A percentile compares a stretch with the other conserved stretches of the same genome.
phyloP scores from a whole-genome alignment of 2,329 filamentous ascomycete species.

The Tolypocladium tundrense region DNA sequence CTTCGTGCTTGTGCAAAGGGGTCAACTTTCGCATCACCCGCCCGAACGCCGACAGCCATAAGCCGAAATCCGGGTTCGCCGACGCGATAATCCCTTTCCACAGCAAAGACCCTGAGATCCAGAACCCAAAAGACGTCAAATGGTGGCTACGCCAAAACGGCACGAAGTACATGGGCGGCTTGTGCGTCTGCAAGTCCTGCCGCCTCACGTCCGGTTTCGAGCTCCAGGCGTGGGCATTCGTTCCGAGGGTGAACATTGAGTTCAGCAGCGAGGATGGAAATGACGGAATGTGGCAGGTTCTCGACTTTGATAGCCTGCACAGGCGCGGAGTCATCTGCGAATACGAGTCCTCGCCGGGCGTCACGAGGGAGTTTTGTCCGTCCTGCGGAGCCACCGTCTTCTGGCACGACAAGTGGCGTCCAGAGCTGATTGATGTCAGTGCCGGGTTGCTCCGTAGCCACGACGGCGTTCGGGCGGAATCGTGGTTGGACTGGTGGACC shows the following conservation, averaged over 20 bases:
- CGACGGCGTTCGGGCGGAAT: slow-evolving; percentile 44
- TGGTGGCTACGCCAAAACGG: slow-evolving; percentile 46
- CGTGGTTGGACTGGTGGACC: slow-evolving; percentile 53
- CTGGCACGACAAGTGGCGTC: slow-evolving; percentile 44
- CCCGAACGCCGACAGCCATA: slow-evolving; percentile 35
- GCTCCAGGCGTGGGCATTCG: slow-evolving; percentile 56
- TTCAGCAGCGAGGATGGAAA: slow-evolving; percentile 17
- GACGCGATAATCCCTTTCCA: slow-evolving; percentile 42
- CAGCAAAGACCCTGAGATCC: slow-evolving; percentile 17
- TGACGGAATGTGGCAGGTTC: slow-evolving; percentile 1
- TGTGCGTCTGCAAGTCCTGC: slow-evolving; percentile 53
- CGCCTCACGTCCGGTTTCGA: slow-evolving; percentile 51
- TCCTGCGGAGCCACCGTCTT: slow-evolving; percentile 55
- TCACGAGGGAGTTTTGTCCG: slow-evolving; percentile 51
- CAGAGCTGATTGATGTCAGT: slow-evolving; percentile 52
- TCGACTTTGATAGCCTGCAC: slow-evolving; percentile 25
- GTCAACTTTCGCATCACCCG: slow-evolving; percentile 47
- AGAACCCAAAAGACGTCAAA: slow-evolving; percentile 38
- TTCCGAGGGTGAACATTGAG: slow-evolving; percentile 48
- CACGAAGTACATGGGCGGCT: slow-evolving; percentile 46
- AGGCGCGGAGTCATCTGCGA: slow-evolving; percentile 32
- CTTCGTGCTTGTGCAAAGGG: slow-evolving; percentile 22
- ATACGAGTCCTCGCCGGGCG: slow-evolving; percentile 43
- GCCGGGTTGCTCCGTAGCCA: slow-evolving; percentile 42
- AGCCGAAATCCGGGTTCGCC: slow-evolving; percentile 36